A percentile compares a stretch with the other conserved stretches of the same genome.
Conservation (phyloP, 495 filamentous ascomycete species). For the Talaromyces borbonicus region DNA sequence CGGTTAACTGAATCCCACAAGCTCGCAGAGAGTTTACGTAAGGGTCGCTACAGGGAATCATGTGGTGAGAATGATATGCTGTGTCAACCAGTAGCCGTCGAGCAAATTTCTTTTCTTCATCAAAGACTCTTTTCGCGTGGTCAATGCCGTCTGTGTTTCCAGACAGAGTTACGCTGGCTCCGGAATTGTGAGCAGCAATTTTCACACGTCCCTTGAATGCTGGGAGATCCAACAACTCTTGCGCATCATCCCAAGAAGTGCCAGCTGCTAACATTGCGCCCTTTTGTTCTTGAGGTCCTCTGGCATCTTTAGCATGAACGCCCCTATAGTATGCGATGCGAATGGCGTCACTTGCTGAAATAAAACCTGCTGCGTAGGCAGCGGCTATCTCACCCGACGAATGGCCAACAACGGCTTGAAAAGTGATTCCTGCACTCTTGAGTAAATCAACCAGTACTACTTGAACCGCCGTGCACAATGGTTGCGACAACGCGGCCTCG, state of each 20-base stretch:
- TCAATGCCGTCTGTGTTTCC: slow-evolving; percentile 15
- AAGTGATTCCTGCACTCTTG: slow-evolving; percentile 13
- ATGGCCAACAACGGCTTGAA: slow-evolving; percentile 16
- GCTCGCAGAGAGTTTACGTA: slow-evolving; percentile 1
- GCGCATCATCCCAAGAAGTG: no score
- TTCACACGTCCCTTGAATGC: not conserved
- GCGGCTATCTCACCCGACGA: slow-evolving; percentile 22
- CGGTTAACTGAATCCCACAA: no score
- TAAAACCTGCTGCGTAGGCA: slow-evolving; percentile 15
- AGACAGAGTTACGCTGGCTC: slow-evolving; percentile 17
- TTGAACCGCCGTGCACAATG: slow-evolving; percentile 21
- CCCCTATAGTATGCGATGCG: slow-evolving; percentile 16
- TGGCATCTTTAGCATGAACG: not conserved
- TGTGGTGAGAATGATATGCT: slow-evolving; percentile 51
- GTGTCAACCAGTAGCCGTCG: slow-evolving; percentile 34
- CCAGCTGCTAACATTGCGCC: slow-evolving; percentile 17
- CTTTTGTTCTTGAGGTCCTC: no score
- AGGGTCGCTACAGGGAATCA: slow-evolving; percentile 17
- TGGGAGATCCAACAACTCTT: not conserved
- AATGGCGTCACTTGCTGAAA: slow-evolving; percentile 15
- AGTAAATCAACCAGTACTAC: slow-evolving; percentile 22
- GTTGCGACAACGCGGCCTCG: slow-evolving; percentile 12
- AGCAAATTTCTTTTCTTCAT: slow-evolving; percentile 28
- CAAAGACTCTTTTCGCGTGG: slow-evolving; percentile 5
- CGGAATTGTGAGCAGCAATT: slow-evolving; percentile 22